Evolutionary conservation across 306 rosid species (phyloP).

Genomic region (Potentilla sterilis): DNA sequence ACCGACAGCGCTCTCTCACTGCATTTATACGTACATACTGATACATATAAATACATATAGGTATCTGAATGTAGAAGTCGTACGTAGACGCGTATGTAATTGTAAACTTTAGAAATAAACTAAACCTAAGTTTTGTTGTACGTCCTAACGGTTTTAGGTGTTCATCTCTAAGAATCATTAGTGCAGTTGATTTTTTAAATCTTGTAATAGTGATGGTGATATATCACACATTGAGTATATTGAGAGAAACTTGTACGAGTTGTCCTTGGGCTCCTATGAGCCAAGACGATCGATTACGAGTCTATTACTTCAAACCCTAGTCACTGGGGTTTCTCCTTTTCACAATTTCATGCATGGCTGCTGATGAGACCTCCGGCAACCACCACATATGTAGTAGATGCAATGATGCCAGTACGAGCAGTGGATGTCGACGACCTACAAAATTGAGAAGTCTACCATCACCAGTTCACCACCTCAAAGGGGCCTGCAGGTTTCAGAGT

Average conservation of each 20-base stretch:
- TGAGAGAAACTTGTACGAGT: neutral
- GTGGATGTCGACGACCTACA: neutral
- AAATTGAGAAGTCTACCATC: neutral
- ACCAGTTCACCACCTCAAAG: neutral
- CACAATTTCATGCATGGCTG: neutral
- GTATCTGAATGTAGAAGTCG: neutral
- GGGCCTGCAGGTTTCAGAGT: neutral
- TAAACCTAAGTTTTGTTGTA: too few relatives aligned
- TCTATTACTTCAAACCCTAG: neutral
- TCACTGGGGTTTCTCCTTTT: neutral
- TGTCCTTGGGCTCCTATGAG: neutral
- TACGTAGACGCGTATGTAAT: neutral
- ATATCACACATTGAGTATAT: neutral
- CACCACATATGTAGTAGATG: neutral
- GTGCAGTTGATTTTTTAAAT: neutral
- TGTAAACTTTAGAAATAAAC: neutral
- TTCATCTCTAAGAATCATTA: neutral
- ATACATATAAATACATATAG: neutral
- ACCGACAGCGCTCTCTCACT: conserved; percentile 29
- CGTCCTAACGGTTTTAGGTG: neutral
- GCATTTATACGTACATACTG: neutral
- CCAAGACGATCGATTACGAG: neutral
- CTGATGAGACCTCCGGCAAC: neutral
- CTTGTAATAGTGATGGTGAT: neutral
- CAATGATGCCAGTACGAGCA: neutral